A percentile compares a stretch with the other conserved stretches of the same genome.
These are phyloP conservation scores for Psilocybe tampanensis DNA, from an alignment of 768 basidiomycete species.

Conservation along the genomic window DNA sequence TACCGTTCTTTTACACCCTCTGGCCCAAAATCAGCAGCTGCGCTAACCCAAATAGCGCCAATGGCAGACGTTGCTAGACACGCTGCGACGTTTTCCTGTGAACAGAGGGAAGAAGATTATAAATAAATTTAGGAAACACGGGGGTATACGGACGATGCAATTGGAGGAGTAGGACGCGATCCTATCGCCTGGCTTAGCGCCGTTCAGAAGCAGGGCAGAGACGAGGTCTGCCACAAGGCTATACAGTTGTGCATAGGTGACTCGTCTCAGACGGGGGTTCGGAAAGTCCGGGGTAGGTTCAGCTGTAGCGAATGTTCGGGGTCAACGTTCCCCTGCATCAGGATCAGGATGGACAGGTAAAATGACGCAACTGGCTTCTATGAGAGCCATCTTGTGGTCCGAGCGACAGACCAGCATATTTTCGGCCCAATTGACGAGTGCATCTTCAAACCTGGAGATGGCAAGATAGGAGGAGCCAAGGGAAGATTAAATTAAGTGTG, in stretches of 20 bases:
- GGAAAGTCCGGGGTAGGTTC: constrained; percentile 60
- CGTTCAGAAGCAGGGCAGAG: constrained; percentile 54
- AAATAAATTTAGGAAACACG: constrained; percentile 6
- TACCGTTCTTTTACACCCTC: constrained; percentile 76
- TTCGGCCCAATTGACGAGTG: constrained; percentile 79
- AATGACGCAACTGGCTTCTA: constrained; percentile 64
- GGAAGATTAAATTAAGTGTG: constrained; percentile 3
- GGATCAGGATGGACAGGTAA: constrained; percentile 12
- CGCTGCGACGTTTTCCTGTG: constrained; percentile 67
- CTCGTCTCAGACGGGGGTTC: constrained; percentile 42
- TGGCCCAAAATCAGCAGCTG: constrained; percentile 82
- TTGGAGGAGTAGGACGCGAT: constrained; percentile 81
- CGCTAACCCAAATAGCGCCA: constrained; percentile 83
- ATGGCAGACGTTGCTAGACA: constrained; percentile 71
- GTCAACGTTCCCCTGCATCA: constrained; percentile 9
- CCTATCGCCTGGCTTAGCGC: constrained; percentile 65
- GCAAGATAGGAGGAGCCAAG: not conserved
- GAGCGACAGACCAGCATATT: constrained; percentile 71
- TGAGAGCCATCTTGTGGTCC: constrained; percentile 59
- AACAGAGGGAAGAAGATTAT: constrained; percentile 11
- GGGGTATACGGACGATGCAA: constrained; percentile 58
- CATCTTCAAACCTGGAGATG: constrained; percentile 50
- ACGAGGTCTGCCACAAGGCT: constrained; percentile 54
- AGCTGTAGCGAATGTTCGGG: constrained; percentile 39
- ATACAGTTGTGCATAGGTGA: constrained; percentile 64